Percentiles rank a stretch among this genome's conserved stretches.
These are phyloP conservation scores for Mollisiaceae sp. DNA, from an alignment of 2,329 filamentous ascomycete species.

Conservation along the genomic window DNA sequence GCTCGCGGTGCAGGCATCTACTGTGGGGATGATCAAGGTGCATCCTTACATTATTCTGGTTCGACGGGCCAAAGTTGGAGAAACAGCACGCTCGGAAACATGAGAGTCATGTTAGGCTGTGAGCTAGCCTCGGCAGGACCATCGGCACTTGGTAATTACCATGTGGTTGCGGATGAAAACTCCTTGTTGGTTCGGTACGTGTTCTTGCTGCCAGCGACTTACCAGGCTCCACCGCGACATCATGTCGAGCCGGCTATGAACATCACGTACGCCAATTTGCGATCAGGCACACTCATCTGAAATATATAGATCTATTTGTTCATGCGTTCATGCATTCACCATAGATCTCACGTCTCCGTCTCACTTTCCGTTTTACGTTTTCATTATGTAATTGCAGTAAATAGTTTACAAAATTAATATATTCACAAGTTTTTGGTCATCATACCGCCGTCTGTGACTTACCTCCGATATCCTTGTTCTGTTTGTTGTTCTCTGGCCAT, in stretches of 20 bases:
- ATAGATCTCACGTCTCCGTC: too few species aligned
- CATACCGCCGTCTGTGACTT: background rate
- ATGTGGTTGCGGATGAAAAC: constrained; percentile 9
- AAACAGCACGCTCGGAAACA: constrained; percentile 14
- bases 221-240: constrained; percentile 9
- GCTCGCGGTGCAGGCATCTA: constrained; percentile 12
- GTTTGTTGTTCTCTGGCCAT: background rate
- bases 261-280: constrained; percentile 6
- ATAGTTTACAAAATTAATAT: background rate
- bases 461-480: background rate
- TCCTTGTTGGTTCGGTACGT: constrained; percentile 10
- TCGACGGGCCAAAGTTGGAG: constrained; percentile 14
- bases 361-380: background rate
- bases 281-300: constrained; percentile 4
- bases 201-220: constrained; percentile 10
- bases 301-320: background rate
- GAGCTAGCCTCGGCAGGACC: background rate
- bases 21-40: background rate
- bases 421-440: background rate
- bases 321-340: background rate
- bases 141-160: background rate
- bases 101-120: constrained; percentile 17
- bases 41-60: constrained; percentile 1
- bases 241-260: constrained; percentile 17
- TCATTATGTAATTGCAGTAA: background rate